Base-by-base conservation (phyloP, 106 monocot species). In the Allium cepa region DNA sequence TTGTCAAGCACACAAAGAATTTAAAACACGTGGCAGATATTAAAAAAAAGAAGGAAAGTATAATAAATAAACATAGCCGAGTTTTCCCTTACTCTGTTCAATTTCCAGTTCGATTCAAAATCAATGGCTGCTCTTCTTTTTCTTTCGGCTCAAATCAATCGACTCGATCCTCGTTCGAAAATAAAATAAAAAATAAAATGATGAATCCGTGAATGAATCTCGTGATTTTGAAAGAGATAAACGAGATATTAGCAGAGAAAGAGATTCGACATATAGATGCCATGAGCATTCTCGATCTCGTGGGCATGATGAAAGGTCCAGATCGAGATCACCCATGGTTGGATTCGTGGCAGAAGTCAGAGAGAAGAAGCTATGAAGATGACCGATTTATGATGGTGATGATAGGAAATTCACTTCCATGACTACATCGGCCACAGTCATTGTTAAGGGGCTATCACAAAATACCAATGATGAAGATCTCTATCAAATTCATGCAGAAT, bases 381-480 rank as follows among this genome's bases (percentile, higher is more conserved):
- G 77, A 60, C 63, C 79, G 70, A 11, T 86, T 68, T 79, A 51
- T 73, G 90, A 99, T 69, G 78, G 57, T 79, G 90, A 99, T 76
- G 93, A 90, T 16, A 86, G 71, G 55, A 78, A 72, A 17, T 72
- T 73, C 57, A 53, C 11, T 36, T 36, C 36, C 5, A 36, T 36
- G 36, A 77, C 77, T 9, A 93, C 93, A 78, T 93, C 93, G 56
- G 90, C 99, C 22, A 99, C 99, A 14, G 78, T 99, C 63, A 87
- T 99, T 83, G 92, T 93, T 53, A 99, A 93, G 73, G 99, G 99
- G 52, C 69, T 99, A 56, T 90, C 99, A 48, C 92, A 78, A 63
- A 92, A 90, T 79, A 90, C 99, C 17, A 83, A 76, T 11, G 99
- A 99, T 68, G 99, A 99, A 75, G 90, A 99, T 72, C 62, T 99